phyloP scores from a whole-genome alignment of 2,329 filamentous ascomycete species.

The Acrodontium crateriforme region DNA sequence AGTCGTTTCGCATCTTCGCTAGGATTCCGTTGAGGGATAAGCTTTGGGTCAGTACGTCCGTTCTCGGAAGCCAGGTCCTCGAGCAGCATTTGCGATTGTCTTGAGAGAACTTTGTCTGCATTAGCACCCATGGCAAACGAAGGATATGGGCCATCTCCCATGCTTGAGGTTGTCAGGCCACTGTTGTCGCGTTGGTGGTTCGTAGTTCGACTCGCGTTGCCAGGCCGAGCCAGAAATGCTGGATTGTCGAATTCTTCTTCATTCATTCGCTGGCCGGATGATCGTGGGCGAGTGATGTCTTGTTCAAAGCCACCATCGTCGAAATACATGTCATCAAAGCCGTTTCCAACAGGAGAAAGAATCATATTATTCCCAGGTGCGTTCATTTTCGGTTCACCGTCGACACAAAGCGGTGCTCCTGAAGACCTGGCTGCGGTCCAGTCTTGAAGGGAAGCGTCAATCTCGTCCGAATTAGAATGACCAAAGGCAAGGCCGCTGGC shows the following conservation, averaged over 20 bases:
- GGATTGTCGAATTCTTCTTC: constrained; percentile 26
- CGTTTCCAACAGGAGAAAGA: background rate
- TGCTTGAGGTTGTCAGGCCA: constrained; percentile 8
- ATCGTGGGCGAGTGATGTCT: constrained; percentile 11
- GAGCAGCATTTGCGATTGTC: constrained; percentile 17
- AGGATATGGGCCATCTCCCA: constrained; percentile 19
- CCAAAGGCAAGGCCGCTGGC: constrained; percentile 12
- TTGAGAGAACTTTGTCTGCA: constrained; percentile 10
- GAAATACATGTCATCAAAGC: constrained; percentile 22
- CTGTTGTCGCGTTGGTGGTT: constrained; percentile 11
- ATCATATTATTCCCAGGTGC: constrained; percentile 1
- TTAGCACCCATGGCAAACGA: constrained; percentile 18
- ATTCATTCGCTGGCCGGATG: constrained; percentile 15
- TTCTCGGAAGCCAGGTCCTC: constrained; percentile 17
- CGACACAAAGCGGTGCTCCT: no score
- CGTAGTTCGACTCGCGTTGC: constrained; percentile 1
- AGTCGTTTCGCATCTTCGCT: constrained; percentile 20
- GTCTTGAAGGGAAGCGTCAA: no score
- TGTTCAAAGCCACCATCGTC: constrained; percentile 23
- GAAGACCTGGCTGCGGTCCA: no score
- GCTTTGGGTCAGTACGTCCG: constrained; percentile 14
- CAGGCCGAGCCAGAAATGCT: constrained; percentile 9
- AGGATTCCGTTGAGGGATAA: constrained; percentile 20
- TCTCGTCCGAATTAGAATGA: background rate
- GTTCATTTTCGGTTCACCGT: background rate